Evolutionary conservation across 768 basidiomycete species (phyloP).

Genomic region (Leccinum barrowsii): DNA sequence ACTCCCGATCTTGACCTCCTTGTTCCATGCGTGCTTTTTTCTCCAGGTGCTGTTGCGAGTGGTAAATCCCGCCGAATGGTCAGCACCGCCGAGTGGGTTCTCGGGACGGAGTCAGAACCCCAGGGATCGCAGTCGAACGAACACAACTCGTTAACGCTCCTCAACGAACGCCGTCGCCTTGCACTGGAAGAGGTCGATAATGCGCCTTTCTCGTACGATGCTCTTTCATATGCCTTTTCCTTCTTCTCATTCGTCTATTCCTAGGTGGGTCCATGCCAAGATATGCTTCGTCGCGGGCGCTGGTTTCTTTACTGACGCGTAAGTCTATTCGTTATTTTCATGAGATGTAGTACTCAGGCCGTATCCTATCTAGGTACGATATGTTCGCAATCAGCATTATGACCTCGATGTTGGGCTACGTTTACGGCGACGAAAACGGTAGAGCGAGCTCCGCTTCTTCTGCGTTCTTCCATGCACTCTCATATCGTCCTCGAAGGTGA

Average conservation of each 20-base stretch:
- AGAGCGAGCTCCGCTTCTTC: neutral
- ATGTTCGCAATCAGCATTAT: constrained; percentile 89
- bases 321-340: constrained; percentile 22
- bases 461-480: neutral
- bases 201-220: constrained; percentile 72
- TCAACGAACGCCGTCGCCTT: constrained; percentile 69
- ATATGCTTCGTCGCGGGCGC: constrained; percentile 66
- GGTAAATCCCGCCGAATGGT: constrained; percentile 12
- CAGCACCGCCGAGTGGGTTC: neutral
- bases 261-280: constrained; percentile 80
- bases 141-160: constrained; percentile 18
- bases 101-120: neutral
- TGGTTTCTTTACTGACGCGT: constrained; percentile 89
- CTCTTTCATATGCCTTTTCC: neutral
- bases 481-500: constrained; percentile 15
- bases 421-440: constrained; percentile 49
- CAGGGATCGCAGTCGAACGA: neutral
- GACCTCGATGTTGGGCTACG: constrained; percentile 78
- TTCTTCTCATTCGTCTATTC: neutral
- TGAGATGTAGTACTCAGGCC: neutral
- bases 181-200: constrained; percentile 84
- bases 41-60: neutral
- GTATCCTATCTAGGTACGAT: constrained; percentile 49
- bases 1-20: neutral
- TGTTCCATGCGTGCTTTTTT: neutral